Evolutionary conservation across 768 basidiomycete species (phyloP), one percentile per base, ranked within the genome.

Genomic region (Suillus alpinus): DNA sequence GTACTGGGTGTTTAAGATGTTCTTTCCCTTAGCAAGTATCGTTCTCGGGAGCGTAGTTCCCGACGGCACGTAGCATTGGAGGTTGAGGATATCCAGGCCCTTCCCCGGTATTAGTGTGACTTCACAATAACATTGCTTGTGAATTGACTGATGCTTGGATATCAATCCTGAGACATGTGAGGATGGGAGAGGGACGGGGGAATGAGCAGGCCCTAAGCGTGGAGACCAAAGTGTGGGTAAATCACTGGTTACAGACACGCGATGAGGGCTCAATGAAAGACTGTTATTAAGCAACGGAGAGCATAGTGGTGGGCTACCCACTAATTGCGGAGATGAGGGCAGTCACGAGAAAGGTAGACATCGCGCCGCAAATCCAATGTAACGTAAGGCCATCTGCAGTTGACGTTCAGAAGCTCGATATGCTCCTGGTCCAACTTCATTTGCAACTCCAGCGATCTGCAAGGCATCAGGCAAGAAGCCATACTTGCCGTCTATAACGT

Each of bases 361-460:
- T 12, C 9, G 49, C 29, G 2, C 16, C 29, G 16, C 49, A 9
- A 31, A 50, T 31, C 49, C 29, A 31, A 18, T 6, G 29, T 31
- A n/a, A 50, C 29, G 29, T 31, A 50, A 50, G 5, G 29, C 10
- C 49, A 50, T 31, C 29, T 10, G 29, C 18, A 4, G 47, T 31
- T 29, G 16, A 49, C 29, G 16, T 31, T 18, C 2, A 50, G 29
- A 50, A 50, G 29, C 49, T 18, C 49, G 49, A 50, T 31, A 67
- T 78, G 91, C 72, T 92, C 91, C 65, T 89, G 88, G 64, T 98
- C 95, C 47, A 97, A 77, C 64, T 88, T 86, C 26, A 76, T 79
- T 71, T 98, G 95, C 2, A 98, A 80, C 58, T 92, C 91, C 44
- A 88, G 75, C 1, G 92, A 93, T 86, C 73, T 95, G 94, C 2